Conservation (phyloP, 352 stramenopile genomes). For the Phytophthora macrochlamydospora region DNA sequence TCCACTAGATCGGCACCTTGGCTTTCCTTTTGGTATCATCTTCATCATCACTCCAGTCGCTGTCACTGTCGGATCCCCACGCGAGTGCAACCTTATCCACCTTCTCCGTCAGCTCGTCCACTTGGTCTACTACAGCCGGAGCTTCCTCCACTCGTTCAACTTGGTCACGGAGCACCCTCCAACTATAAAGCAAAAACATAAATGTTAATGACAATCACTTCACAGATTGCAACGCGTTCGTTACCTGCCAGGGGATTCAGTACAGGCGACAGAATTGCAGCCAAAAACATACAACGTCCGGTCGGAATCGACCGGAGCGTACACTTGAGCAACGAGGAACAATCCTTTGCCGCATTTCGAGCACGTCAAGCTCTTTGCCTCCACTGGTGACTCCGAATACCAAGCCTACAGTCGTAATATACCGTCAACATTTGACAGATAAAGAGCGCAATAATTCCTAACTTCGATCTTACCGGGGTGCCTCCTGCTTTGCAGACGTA, state of each 20-base stretch:
- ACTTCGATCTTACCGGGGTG: slow-evolving; percentile 47
- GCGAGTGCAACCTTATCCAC: slow-evolving; percentile 30
- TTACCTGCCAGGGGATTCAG: slow-evolving; percentile 54
- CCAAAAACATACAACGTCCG: slow-evolving; percentile 86
- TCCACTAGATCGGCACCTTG: slow-evolving; percentile 40
- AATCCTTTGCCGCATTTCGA: slow-evolving; percentile 59
- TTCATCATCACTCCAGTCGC: slow-evolving; percentile 78
- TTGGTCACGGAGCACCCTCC: slow-evolving; percentile 79
- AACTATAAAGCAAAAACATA: slow-evolving; percentile 34
- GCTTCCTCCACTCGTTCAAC: slow-evolving; percentile 11
- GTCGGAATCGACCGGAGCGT: slow-evolving; percentile 72
- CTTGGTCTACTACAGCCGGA: neutral
- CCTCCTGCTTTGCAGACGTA: slow-evolving; percentile 83
- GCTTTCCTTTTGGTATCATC: slow-evolving; percentile 28
- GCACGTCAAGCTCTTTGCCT: slow-evolving; percentile 52
- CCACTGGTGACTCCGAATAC: slow-evolving; percentile 49
- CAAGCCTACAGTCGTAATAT: slow-evolving; percentile 49
- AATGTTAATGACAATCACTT: too few relatives aligned
- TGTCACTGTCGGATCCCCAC: slow-evolving; percentile 56
- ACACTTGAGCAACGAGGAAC: slow-evolving; percentile 82
- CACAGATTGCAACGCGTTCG: neutral
- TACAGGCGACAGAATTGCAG: slow-evolving; percentile 83
- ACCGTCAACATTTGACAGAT: neutral
- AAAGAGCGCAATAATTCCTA: neutral
- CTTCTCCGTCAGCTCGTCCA: slow-evolving; percentile 20